Percentiles rank a stretch among this genome's conserved stretches.
phyloP scores from a whole-genome alignment of 306 rosid species.

The Sesbania bispinosa region DNA sequence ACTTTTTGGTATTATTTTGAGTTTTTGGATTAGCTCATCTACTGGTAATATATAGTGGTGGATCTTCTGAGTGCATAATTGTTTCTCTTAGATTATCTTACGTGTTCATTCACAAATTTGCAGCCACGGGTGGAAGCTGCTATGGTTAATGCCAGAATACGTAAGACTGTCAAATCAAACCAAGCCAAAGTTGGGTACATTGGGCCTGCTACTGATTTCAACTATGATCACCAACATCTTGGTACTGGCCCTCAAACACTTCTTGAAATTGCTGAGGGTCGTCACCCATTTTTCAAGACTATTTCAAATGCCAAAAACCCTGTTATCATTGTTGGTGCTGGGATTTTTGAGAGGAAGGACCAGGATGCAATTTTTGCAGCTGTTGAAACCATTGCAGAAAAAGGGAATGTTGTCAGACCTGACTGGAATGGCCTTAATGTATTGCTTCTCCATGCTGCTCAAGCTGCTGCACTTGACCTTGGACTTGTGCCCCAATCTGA shows the following conservation, averaged over 20 bases:
- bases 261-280: slow-evolving; percentile 75
- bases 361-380: slow-evolving; percentile 75
- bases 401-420: slow-evolving; percentile 63
- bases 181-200: slow-evolving; percentile 87
- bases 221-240: slow-evolving; percentile 83
- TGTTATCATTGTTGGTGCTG: slow-evolving; percentile 81
- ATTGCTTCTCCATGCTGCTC: slow-evolving; percentile 91
- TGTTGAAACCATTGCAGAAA: slow-evolving; percentile 62
- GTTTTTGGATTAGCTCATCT: slow-evolving; percentile 1
- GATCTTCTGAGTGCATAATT: slow-evolving; percentile 8
- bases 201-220: slow-evolving; percentile 77
- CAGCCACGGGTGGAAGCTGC: slow-evolving; percentile 99
- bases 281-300: slow-evolving; percentile 67
- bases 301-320: slow-evolving; percentile 79
- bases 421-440: slow-evolving; percentile 95
- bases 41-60: background rate
- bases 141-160: slow-evolving; percentile 95
- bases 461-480: slow-evolving; percentile 98
- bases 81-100: slow-evolving; percentile 19
- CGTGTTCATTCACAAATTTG: slow-evolving; percentile 31
- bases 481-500: slow-evolving; percentile 94
- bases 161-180: slow-evolving; percentile 69
- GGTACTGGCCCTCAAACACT: slow-evolving; percentile 87
- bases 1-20: background rate
- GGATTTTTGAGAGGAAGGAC: slow-evolving; percentile 85